These are phyloP conservation scores for Trichoderma brevicompactum DNA, from an alignment of 2,329 filamentous ascomycete genomes.

Conservation along the genomic window DNA sequence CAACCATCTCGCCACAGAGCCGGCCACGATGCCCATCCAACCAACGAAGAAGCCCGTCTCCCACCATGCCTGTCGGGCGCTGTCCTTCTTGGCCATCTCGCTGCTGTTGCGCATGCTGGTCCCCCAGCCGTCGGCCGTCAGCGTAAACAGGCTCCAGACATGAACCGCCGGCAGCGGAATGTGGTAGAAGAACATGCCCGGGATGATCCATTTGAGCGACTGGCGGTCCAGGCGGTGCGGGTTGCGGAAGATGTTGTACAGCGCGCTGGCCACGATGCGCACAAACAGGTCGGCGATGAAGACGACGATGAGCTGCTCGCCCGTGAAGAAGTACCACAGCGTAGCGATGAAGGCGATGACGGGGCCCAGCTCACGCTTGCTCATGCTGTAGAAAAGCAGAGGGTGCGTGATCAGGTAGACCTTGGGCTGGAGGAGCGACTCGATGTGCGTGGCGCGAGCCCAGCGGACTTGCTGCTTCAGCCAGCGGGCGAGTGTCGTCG, in stretches of 20 bases:
- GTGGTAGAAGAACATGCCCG: conserved; percentile 36
- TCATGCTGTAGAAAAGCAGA: conserved; percentile 36
- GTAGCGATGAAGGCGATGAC: conserved; percentile 33
- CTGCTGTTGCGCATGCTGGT: conserved; percentile 35
- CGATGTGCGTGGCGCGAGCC: conserved; percentile 36
- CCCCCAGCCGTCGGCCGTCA: conserved; percentile 37
- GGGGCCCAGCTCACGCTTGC: conserved; percentile 35
- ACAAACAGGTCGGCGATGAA: conserved; percentile 31
- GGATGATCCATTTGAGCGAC: conserved; percentile 33
- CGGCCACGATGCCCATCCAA: conserved; percentile 36
- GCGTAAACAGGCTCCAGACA: conserved; percentile 36
- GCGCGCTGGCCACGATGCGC: conserved; percentile 28
- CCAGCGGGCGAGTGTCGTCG: conserved; percentile 35
- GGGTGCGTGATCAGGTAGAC: conserved; percentile 36
- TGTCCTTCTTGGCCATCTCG: conserved; percentile 31
- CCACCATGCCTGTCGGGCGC: conserved; percentile 33
- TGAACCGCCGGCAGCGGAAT: conserved; percentile 36
- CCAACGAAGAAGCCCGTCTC: conserved; percentile 36
- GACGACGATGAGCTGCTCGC: conserved; percentile 31
- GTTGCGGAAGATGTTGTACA: conserved; percentile 35
- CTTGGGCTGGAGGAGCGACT: conserved; percentile 35
- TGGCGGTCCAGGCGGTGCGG: conserved; percentile 33
- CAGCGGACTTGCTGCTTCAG: conserved; percentile 37
- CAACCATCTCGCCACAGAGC: conserved; percentile 24
- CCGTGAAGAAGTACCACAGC: conserved; percentile 34